These are phyloP conservation scores for Eutrema heterophyllum DNA, from an alignment of 345 rosid genomes.

Conservation along the genomic window DNA sequence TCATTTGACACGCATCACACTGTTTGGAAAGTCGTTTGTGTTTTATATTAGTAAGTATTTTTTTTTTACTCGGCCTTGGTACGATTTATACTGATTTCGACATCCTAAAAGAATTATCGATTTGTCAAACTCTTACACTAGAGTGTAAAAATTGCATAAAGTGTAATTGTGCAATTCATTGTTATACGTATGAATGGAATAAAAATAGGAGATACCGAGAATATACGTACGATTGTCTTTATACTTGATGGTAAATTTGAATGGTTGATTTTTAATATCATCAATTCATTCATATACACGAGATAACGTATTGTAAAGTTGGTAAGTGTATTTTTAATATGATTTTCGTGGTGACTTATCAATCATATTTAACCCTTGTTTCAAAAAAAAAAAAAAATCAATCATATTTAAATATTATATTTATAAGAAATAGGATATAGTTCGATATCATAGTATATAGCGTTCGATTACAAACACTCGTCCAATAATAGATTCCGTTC, in stretches of 20 bases:
- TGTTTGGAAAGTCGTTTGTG: background rate
- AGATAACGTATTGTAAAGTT: constrained; percentile 4
- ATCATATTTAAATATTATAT: background rate
- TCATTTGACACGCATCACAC: background rate
- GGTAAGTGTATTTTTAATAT: too few species aligned
- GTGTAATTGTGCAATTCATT: background rate
- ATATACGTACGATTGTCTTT: background rate
- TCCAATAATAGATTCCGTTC: constrained; percentile 15
- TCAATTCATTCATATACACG: background rate
- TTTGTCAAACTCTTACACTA: background rate
- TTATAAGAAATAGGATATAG: background rate
- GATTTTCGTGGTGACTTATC: too few species aligned
- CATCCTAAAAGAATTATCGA: background rate
- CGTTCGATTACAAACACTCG: background rate
- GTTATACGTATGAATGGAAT: constrained; percentile 14
- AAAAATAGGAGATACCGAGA: background rate
- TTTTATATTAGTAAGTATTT: background rate
- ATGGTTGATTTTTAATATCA: background rate
- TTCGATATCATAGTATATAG: background rate
- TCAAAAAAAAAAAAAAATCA: too few species aligned
- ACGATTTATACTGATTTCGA: too few species aligned
- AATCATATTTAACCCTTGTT: too few species aligned
- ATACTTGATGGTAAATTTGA: background rate
- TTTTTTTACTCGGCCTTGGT: too few species aligned
- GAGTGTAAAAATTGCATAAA: background rate